Percentiles rank a stretch among this genome's conserved stretches.
Conservation (phyloP, 1,284 basidiomycete genomes). For the Ganoderma lucidum region DNA sequence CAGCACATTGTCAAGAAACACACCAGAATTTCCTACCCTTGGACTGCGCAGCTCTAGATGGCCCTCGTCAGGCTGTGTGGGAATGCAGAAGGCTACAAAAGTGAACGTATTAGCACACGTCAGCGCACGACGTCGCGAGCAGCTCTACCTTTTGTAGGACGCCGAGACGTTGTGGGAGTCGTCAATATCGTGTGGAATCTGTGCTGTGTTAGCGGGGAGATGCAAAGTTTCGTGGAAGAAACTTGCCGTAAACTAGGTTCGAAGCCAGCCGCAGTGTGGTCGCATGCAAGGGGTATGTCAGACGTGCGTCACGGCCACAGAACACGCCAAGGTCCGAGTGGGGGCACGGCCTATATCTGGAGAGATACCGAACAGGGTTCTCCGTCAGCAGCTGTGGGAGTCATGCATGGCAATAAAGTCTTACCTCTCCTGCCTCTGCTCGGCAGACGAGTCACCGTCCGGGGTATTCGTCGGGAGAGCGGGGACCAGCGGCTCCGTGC, state of each 20-base stretch:
- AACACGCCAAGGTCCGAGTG: slow-evolving; percentile 12
- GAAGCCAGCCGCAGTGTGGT: slow-evolving; percentile 18
- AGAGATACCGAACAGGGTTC: slow-evolving; percentile 15
- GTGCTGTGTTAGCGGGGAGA: not conserved
- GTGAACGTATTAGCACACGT: not conserved
- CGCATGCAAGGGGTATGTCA: slow-evolving; percentile 20
- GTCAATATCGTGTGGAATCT: slow-evolving; percentile 14
- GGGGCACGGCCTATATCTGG: slow-evolving; percentile 11
- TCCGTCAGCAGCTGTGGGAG: slow-evolving; percentile 11
- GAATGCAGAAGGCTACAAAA: not conserved
- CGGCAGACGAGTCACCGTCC: slow-evolving; percentile 16
- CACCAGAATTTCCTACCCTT: slow-evolving; percentile 8
- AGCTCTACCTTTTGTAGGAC: not conserved
- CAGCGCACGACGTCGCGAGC: not conserved
- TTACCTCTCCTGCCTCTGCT: slow-evolving; percentile 23
- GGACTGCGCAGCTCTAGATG: slow-evolving; percentile 3
- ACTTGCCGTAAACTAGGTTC: slow-evolving; percentile 14
- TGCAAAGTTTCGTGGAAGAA: not conserved
- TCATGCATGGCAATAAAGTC: slow-evolving; percentile 22
- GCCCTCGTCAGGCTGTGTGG: not conserved
- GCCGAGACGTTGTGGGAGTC: not conserved
- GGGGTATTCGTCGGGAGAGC: slow-evolving; percentile 24
- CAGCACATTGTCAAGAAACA: not conserved
- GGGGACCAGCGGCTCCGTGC: slow-evolving; percentile 16
- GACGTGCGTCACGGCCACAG: slow-evolving; percentile 8